Evolutionary conservation across 1,139 yeast species (phyloP).

Genomic region (Scheffersomyces illinoinensis): DNA sequence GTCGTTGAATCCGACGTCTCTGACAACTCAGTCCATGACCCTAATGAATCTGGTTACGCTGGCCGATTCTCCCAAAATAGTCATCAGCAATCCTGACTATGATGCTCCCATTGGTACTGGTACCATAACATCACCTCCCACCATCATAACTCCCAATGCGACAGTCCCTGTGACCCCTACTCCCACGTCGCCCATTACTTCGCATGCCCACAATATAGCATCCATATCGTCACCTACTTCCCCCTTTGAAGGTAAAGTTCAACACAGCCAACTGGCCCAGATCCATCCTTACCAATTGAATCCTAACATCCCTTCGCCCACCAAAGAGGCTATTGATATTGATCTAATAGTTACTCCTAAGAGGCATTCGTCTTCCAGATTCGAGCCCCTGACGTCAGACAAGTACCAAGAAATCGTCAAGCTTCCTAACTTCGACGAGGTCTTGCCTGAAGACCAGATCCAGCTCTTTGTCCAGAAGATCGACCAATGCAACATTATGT

Average conservation of each 20-base stretch:
- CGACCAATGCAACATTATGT: constrained; percentile 92
- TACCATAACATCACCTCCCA: constrained; percentile 20
- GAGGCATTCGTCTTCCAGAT: constrained; percentile 91
- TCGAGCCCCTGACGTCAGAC: constrained; percentile 74
- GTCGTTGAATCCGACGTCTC: constrained; percentile 7
- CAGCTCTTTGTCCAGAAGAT: constrained; percentile 83
- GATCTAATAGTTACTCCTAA: constrained; percentile 67
- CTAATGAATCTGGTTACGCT: constrained; percentile 10
- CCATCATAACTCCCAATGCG: constrained; percentile 8
- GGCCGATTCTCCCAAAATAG: constrained; percentile 29
- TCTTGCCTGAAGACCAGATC: constrained; percentile 80
- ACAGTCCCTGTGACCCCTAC: constrained; percentile 34
- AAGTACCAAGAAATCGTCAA: constrained; percentile 68
- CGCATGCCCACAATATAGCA: constrained; percentile 8
- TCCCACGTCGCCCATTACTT: constrained; percentile 30
- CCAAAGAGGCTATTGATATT: constrained; percentile 42
- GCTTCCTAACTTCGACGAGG: constrained; percentile 88
- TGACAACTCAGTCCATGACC: not conserved
- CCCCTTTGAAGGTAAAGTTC: constrained; percentile 16
- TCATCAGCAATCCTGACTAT: constrained; percentile 21
- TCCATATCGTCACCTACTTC: constrained; percentile 8
- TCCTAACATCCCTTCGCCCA: constrained; percentile 46
- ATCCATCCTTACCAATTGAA: constrained; percentile 35
- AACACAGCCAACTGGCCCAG: constrained; percentile 29
- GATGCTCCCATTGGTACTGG: constrained; percentile 12